Evolutionary conservation across 106 monocot genomes (phyloP), one percentile per base, ranked within the genome.

Genomic region (Platanthera guangdongensis): DNA sequence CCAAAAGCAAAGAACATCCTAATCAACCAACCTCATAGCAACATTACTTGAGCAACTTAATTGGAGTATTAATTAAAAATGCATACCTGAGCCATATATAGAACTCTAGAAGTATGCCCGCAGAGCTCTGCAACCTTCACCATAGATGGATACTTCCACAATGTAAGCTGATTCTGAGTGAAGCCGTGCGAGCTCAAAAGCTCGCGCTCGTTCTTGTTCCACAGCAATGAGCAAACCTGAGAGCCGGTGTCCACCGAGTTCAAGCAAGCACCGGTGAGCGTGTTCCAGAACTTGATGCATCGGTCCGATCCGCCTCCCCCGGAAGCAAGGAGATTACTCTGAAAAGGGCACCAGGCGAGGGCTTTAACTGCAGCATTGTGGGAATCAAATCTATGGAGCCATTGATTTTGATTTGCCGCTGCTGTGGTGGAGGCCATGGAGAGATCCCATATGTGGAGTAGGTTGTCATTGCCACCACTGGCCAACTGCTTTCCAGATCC

Each of bases 221-320:
- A 91, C 21, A 86, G 59, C 73, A 91, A 53, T 8, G 82, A 18
- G 47, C 88, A 88, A 1, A 90, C 87, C 59, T 90, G 90, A 0
- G 87, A 85, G 14, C 90, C 90, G 0, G 85, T 85, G 60, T 90
- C 85, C 4, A 90, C 71, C 5, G 87, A 90, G 21, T 87, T 85
- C 65, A 87, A 59, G 75, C 90, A 85, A 13, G 81, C 73, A 4
- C 90, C 89, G 0, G 86, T 85, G 28, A 85, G 78, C 0, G 81
- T 85, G 74, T 87, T 87, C 90, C 90, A 90, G 59, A 90, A 90
- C 82, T 85, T 90, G 49, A 90, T 90, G 73, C 90, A 85, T 11
- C 74, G 48, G 68, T 90, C 90, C 4, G 62, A 54, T 1, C 80
- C 85, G 2, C 87, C 90, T 0, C 90, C 87, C 11, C 90, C 90